phyloP scores from a whole-genome alignment of 345 rosid genomes.

The Syzygium oleosum region DNA sequence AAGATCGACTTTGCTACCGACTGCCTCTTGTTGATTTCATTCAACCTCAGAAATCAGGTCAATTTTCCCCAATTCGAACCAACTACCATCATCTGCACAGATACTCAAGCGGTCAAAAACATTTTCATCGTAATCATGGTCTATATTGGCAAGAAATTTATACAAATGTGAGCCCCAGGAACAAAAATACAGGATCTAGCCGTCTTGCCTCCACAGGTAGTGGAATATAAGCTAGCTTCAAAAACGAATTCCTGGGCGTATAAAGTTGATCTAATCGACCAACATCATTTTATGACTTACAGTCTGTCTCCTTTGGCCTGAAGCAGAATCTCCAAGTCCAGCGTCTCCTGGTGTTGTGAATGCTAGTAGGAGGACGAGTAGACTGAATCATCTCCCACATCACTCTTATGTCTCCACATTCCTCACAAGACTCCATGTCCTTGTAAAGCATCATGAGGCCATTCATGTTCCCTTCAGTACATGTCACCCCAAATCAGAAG shows the following conservation, averaged over 20 bases:
- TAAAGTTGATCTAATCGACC: not conserved
- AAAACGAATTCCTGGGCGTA: not conserved
- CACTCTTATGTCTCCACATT: slow-evolving; percentile 50
- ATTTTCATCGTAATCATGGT: not conserved
- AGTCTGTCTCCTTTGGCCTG: slow-evolving; percentile 25
- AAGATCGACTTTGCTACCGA: not conserved
- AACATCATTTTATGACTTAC: not conserved
- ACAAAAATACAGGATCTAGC: not conserved
- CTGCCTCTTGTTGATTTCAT: not conserved
- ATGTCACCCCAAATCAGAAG: not conserved
- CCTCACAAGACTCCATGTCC: slow-evolving; percentile 55
- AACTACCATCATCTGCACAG: not conserved
- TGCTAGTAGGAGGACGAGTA: slow-evolving; percentile 10
- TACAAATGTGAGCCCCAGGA: not conserved
- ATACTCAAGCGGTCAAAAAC: not conserved
- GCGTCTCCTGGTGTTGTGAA: not conserved
- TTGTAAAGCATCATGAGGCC: slow-evolving; percentile 35
- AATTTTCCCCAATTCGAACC: not conserved
- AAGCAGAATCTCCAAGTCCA: not conserved
- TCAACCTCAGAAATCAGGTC: not conserved
- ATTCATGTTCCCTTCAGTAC: slow-evolving; percentile 20
- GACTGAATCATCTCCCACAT: slow-evolving; percentile 64
- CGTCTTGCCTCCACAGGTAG: not conserved
- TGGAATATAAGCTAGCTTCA: not conserved
- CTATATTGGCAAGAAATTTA: not conserved